phyloP scores from a whole-genome alignment of 2,329 filamentous ascomycete genomes.

The Fusarium napiforme region DNA sequence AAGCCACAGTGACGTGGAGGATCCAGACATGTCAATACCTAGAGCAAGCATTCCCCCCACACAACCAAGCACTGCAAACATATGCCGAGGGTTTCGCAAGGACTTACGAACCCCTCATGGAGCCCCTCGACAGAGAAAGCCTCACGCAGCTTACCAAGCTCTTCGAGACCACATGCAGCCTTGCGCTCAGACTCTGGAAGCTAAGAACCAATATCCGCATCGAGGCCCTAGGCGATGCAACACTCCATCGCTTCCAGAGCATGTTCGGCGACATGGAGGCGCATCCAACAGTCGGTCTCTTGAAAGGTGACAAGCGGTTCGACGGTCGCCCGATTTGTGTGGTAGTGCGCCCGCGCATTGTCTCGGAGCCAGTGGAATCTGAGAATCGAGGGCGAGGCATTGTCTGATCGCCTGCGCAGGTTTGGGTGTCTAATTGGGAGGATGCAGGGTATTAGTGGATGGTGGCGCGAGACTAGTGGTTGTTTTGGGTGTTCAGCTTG shows the following conservation, averaged over 20 bases:
- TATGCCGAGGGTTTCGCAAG: neutral
- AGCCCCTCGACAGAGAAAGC: neutral
- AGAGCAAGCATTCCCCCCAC: neutral
- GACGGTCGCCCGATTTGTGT: neutral
- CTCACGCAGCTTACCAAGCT: neutral
- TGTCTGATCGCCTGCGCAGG: neutral
- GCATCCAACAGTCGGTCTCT: neutral
- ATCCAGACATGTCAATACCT: neutral
- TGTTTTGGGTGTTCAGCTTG: neutral
- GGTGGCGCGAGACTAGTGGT: neutral
- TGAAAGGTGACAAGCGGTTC: neutral
- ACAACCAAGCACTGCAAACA: neutral
- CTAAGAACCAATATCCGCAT: neutral
- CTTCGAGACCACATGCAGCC: neutral
- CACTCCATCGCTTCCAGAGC: neutral
- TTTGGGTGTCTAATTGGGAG: neutral
- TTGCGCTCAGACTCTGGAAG: neutral
- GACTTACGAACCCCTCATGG: neutral
- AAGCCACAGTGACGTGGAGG: neutral
- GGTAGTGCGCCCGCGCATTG: neutral
- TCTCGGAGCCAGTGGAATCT: neutral
- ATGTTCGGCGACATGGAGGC: neutral
- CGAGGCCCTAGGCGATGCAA: neutral
- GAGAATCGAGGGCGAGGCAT: neutral
- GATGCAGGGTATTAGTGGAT: neutral